Base-by-base conservation (phyloP, 2,329 filamentous ascomycete genomes). In the Diaporthe vaccinii region DNA sequence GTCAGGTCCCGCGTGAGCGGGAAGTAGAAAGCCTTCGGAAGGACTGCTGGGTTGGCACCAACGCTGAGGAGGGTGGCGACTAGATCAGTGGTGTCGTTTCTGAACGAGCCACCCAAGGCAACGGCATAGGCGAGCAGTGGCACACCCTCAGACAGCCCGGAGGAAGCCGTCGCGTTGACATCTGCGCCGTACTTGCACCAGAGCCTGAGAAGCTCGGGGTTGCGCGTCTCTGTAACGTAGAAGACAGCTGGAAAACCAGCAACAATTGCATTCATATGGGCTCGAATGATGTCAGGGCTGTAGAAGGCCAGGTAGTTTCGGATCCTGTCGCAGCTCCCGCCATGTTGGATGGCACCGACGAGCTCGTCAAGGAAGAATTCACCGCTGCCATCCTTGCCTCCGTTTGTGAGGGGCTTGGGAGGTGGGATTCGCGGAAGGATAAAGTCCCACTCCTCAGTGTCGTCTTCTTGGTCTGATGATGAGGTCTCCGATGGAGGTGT, bases 111-210 rank as follows among this genome's bases (percentile, higher is more conserved):
- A 14, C 70, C 70, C 44, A 53, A 51, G 34, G 70, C 70, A 0
- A 72, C 22, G 8, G 57, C 57, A 2, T 61, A 62, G 57, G 70
- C 70, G 17, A 72, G 70, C 4, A 72, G 34, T 3, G 70, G 70
- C 15, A 72, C 57, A 22, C 46, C 14, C 57, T 72, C 15, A 14
- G 57, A 72, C 12, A 62, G 7, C 15, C 70, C 57, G 9, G 3
- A 53, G 7, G 70, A 61, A n/a, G 70, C 44, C 2, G 17, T 53
- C 15, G 5, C 3, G 20, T 62, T 41, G 25, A 72, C 17, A 2
- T 62, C 57, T 7, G 44, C 70, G 31, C 70, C 70, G 31, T 72
- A 61, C 28, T 53, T 61, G 44, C 44, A 59, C 70, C 70, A 72
- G 41, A 72, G 55, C 57, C 70, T 72, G 31, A 72, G 31, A 8